Conservation (phyloP, 345 rosid genomes). For the Aegle marmelos region DNA sequence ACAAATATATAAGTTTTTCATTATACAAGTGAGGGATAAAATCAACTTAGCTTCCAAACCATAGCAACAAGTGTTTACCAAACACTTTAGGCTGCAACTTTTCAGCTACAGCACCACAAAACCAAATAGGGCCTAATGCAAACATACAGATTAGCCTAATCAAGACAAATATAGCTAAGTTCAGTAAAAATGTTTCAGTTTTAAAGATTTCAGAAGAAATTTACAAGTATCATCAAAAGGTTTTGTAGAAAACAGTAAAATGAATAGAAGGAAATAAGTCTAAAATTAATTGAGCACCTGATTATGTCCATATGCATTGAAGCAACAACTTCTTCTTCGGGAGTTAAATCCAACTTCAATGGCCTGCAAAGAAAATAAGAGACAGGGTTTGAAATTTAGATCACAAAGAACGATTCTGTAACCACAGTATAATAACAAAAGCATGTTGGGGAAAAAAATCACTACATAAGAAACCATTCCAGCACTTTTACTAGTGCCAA, state of each 20-base stretch:
- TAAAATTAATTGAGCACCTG: constrained; percentile 52
- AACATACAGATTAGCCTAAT: background rate
- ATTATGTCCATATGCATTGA: constrained; percentile 85
- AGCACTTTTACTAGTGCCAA: background rate
- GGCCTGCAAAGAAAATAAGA: constrained; percentile 47
- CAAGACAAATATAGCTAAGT: background rate
- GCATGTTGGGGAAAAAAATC: background rate
- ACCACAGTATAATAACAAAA: background rate
- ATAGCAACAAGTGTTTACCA: no score
- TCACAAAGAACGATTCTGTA: background rate
- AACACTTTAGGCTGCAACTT: no score
- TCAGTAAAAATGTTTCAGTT: background rate
- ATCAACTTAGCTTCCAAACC: no score
- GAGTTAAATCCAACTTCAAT: constrained; percentile 81
- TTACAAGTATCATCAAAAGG: constrained; percentile 6
- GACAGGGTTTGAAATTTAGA: background rate
- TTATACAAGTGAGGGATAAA: no score
- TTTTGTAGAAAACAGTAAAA: background rate
- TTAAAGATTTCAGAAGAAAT: constrained; percentile 9
- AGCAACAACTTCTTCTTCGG: constrained; percentile 84
- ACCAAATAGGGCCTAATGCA: no score
- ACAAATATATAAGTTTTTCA: no score
- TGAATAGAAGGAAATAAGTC: background rate
- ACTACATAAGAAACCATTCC: background rate
- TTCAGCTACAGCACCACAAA: no score